Percentiles rank a stretch among this genome's conserved stretches.
Evolutionary conservation across 2,329 filamentous ascomycete species (phyloP).

Genomic region (Aspergillus persii): DNA sequence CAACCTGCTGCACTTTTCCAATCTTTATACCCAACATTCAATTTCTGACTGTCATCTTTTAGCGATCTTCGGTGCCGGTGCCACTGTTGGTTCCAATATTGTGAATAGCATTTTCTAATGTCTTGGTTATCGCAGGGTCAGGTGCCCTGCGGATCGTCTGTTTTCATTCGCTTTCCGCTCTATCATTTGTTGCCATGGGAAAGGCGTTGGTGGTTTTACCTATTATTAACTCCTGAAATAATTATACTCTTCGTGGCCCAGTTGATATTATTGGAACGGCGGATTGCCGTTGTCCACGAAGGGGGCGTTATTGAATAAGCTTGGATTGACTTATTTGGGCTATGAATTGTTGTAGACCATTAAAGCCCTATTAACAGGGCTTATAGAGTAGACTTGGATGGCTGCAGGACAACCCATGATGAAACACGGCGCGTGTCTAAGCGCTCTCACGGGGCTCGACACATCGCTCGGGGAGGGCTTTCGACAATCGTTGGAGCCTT

Average conservation of each 20-base stretch:
- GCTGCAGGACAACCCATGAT: background rate
- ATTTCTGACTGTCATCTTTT: conserved; percentile 35
- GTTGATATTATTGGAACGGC: background rate
- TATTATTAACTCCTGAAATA: conserved; percentile 3
- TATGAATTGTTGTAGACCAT: background rate
- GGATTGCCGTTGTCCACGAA: background rate
- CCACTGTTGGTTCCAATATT: conserved; percentile 83
- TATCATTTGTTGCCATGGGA: conserved; percentile 24
- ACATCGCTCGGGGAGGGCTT: background rate
- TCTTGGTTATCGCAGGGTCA: background rate
- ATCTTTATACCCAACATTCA: background rate
- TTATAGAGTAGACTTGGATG: background rate
- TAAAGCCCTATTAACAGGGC: background rate
- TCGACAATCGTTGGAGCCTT: background rate
- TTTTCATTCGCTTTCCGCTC: conserved; percentile 4
- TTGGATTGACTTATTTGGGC: background rate
- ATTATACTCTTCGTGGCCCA: background rate
- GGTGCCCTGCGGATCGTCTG: conserved; percentile 1
- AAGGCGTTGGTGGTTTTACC: conserved; percentile 34
- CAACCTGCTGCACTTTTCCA: no score
- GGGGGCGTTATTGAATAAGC: background rate
- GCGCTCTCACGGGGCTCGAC: background rate
- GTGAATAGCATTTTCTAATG: conserved; percentile 83
- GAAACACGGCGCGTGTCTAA: background rate
- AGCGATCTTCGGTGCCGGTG: conserved; percentile 89